These are phyloP conservation scores for Discostella stelligeroides DNA, from an alignment of 108 stramenopile genomes.

Conservation along the genomic window DNA sequence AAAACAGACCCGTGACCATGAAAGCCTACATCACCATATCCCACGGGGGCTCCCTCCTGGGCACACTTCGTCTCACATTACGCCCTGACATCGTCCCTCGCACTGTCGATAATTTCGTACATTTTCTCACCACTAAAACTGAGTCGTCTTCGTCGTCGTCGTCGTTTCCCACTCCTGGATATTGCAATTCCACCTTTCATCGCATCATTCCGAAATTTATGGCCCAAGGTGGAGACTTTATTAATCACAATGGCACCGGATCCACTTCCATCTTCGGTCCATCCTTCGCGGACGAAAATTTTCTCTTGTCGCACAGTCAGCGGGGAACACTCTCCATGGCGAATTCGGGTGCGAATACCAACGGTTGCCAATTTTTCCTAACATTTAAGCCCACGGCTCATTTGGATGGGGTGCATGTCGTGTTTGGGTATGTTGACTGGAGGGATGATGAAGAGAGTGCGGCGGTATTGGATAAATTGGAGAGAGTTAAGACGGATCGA, in stretches of 20 bases:
- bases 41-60: conserved; percentile 34
- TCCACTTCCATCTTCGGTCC: conserved; percentile 63
- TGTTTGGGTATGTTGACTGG: conserved; percentile 87
- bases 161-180: conserved; percentile 13
- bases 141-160: not conserved
- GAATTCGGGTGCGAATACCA: conserved; percentile 86
- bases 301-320: conserved; percentile 61
- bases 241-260: conserved; percentile 88
- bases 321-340: conserved; percentile 87
- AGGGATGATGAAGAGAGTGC: conserved; percentile 71
- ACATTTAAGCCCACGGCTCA: conserved; percentile 75
- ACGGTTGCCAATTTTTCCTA: conserved; percentile 92
- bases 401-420: conserved; percentile 92
- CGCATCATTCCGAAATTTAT: conserved; percentile 94
- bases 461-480: conserved; percentile 72
- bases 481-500: conserved; percentile 64
- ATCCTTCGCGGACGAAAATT: conserved; percentile 89
- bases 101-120: conserved; percentile 50
- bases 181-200: conserved; percentile 78
- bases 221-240: conserved; percentile 96
- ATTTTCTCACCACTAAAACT: conserved; percentile 31
- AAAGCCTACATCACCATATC: conserved; percentile 49
- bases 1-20: conserved; percentile 1
- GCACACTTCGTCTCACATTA: conserved; percentile 48
- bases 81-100: conserved; percentile 51